Conservation (phyloP, 805 yeast genomes). For the Pichia kluyveri region DNA sequence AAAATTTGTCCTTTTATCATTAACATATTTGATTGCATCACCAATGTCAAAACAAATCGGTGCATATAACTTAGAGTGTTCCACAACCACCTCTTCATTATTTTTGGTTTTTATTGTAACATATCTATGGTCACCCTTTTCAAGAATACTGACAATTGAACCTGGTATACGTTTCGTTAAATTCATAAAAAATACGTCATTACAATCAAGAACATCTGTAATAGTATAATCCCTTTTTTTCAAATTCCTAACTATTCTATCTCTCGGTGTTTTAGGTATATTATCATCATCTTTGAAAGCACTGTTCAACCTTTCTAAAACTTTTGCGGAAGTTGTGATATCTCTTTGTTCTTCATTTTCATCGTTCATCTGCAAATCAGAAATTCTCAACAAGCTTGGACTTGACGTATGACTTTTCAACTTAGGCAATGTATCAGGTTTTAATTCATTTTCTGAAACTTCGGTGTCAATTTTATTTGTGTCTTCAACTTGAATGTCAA, state of each 20-base stretch:
- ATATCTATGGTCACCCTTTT: neutral
- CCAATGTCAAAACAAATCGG: conserved; percentile 14
- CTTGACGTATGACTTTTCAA: neutral
- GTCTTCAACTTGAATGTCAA: neutral
- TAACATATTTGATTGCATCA: conserved; percentile 7
- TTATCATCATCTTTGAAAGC: neutral
- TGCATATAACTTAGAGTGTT: conserved; percentile 10
- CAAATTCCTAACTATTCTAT: neutral
- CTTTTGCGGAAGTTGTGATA: neutral
- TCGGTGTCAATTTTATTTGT: neutral
- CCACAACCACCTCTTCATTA: neutral
- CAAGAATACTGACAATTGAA: neutral
- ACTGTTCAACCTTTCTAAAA: neutral
- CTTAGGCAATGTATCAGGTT: too few relatives aligned
- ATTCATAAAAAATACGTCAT: neutral
- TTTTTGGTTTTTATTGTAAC: conserved; percentile 2
- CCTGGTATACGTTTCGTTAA: neutral
- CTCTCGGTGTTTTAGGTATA: neutral
- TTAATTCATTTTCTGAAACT: too few relatives aligned
- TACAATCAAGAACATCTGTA: conserved; percentile 1
- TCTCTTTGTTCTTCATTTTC: neutral
- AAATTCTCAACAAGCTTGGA: too few relatives aligned
- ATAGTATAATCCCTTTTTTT: neutral
- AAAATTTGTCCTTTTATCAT: conserved; percentile 3
- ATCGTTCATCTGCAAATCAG: too few relatives aligned